Percentiles rank a stretch among this genome's conserved stretches.
These are phyloP conservation scores for Nitzschia putrida DNA, from an alignment of 108 stramenopile species.

Conservation along the genomic window DNA sequence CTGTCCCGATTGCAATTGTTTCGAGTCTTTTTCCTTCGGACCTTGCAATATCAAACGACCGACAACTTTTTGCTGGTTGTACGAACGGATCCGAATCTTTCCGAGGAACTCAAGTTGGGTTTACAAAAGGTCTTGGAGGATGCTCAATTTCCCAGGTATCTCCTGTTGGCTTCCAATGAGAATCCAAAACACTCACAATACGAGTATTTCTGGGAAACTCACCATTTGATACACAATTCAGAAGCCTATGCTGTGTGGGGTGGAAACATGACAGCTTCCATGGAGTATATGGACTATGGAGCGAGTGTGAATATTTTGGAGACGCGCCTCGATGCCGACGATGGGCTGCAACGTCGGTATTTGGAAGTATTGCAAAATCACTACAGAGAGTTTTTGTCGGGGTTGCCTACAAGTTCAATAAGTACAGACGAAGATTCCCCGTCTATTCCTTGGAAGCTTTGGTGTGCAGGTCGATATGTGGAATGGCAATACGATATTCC, in stretches of 20 bases:
- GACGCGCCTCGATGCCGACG: constrained; percentile 69
- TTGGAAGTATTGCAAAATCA: constrained; percentile 43
- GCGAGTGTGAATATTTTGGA: constrained; percentile 43
- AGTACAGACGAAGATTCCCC: background rate
- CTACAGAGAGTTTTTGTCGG: constrained; percentile 17
- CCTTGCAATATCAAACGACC: constrained; percentile 41
- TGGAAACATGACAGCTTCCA: background rate
- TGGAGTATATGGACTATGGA: constrained; percentile 5
- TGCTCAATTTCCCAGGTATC: background rate
- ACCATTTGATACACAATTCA: background rate
- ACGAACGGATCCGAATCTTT: constrained; percentile 46
- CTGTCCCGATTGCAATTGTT: constrained; percentile 50
- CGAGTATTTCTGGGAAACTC: background rate
- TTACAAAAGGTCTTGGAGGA: no score
- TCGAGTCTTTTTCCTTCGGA: constrained; percentile 46
- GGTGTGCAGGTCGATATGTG: constrained; percentile 33
- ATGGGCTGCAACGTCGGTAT: constrained; percentile 52
- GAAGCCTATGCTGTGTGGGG: constrained; percentile 2
- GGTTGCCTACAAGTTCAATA: background rate
- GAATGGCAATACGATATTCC: constrained; percentile 27
- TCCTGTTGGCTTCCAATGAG: constrained; percentile 49
- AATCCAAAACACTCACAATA: constrained; percentile 39
- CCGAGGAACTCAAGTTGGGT: background rate
- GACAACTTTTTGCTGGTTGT: constrained; percentile 56
- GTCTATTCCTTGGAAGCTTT: constrained; percentile 43